Conservation (phyloP, 2,329 filamentous ascomycete species). For the Pseudopyrenochaeta lycopersici region DNA sequence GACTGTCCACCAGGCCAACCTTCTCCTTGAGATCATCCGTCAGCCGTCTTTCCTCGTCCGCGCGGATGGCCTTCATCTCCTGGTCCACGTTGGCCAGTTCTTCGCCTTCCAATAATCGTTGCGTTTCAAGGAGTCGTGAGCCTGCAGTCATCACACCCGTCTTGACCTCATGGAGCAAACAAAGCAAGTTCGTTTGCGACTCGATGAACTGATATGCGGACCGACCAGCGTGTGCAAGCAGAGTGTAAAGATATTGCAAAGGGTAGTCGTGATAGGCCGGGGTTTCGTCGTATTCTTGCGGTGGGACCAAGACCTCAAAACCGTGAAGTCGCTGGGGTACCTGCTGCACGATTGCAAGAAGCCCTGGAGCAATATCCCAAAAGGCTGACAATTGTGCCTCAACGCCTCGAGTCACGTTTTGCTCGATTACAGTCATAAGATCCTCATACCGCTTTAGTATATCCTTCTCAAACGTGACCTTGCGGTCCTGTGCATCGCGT, state of each 20-base stretch:
- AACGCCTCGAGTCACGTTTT: conserved; percentile 85
- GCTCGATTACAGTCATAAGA: conserved; percentile 81
- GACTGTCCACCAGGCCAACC: conserved; percentile 86
- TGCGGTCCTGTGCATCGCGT: conserved; percentile 77
- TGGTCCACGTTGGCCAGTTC: conserved; percentile 51
- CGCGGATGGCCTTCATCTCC: conserved; percentile 66
- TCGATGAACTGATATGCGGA: conserved; percentile 98
- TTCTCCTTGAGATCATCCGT: conserved; percentile 93
- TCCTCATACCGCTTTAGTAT: conserved; percentile 76
- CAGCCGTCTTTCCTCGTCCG: conserved; percentile 73
- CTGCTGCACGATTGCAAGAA: conserved; percentile 80
- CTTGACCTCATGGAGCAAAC: conserved; percentile 89
- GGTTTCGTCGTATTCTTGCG: conserved; percentile 84
- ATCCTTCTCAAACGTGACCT: conserved; percentile 74
- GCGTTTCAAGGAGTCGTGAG: conserved; percentile 72
- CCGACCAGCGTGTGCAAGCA: conserved; percentile 88
- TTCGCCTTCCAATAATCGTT: conserved; percentile 58
- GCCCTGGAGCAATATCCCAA: conserved; percentile 93
- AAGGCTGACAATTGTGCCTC: conserved; percentile 93
- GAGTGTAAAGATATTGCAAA: conserved; percentile 86
- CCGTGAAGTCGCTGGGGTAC: conserved; percentile 69
- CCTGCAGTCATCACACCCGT: conserved; percentile 77
- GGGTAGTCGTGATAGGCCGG: conserved; percentile 82
- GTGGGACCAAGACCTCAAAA: conserved; percentile 80
- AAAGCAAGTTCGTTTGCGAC: conserved; percentile 88